Conservation (phyloP, 1,284 basidiomycete species). For the Blastosporella zonata region DNA sequence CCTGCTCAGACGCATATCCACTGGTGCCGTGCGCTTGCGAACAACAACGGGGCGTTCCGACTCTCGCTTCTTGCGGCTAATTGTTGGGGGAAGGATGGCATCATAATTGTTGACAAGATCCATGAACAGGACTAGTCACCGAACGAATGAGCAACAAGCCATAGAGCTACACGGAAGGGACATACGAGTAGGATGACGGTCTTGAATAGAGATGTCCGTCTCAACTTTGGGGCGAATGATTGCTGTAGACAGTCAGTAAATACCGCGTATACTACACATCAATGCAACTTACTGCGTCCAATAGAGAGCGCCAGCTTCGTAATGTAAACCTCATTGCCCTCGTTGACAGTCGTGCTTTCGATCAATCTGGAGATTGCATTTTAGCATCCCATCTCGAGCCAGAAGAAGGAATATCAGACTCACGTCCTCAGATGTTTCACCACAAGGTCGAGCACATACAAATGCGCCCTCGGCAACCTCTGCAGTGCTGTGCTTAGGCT, state of each 20-base stretch:
- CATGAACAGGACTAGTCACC: slow-evolving; percentile 64
- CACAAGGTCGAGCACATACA: slow-evolving; percentile 80
- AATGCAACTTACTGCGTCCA: slow-evolving; percentile 69
- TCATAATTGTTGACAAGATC: slow-evolving; percentile 82
- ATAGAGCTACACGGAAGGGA: slow-evolving; percentile 12
- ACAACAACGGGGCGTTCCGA: slow-evolving; percentile 77
- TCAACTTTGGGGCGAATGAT: slow-evolving; percentile 83
- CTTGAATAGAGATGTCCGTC: slow-evolving; percentile 79
- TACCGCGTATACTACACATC: not conserved
- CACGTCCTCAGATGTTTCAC: slow-evolving; percentile 77
- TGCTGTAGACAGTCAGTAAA: slow-evolving; percentile 38
- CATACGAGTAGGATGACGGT: slow-evolving; percentile 77
- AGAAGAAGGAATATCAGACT: slow-evolving; percentile 27
- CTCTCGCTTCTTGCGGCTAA: slow-evolving; percentile 82
- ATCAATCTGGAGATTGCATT: slow-evolving; percentile 51
- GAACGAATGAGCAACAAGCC: not conserved
- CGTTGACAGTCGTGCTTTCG: slow-evolving; percentile 63
- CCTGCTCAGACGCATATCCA: slow-evolving; percentile 86
- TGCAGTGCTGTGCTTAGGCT: slow-evolving; percentile 69
- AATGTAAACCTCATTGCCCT: slow-evolving; percentile 74
- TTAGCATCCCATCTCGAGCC: not conserved
- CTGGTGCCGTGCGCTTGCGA: slow-evolving; percentile 83
- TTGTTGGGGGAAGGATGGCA: slow-evolving; percentile 75
- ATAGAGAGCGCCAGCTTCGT: slow-evolving; percentile 86
- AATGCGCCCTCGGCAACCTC: slow-evolving; percentile 76